Evolutionary conservation across 805 yeast genomes (phyloP).

Genomic region (Saturnispora quitensis): DNA sequence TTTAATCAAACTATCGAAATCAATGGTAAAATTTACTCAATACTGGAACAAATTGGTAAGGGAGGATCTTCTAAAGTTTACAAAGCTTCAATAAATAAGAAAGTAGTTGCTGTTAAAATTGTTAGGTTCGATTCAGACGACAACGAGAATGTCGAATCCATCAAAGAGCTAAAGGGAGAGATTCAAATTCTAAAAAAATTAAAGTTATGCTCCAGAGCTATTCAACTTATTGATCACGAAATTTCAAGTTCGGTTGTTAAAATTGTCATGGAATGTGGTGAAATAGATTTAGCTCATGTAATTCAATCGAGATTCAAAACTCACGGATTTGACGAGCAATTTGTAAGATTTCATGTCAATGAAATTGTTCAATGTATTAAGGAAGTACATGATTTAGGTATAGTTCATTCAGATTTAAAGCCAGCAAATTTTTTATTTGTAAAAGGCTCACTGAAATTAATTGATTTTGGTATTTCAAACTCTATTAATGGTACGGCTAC

Average conservation of each 20-base stretch:
- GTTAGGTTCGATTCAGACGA: conserved; percentile 61
- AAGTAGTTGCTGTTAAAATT: conserved; percentile 62
- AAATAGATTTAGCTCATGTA: conserved; percentile 78
- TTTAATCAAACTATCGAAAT: conserved; percentile 24
- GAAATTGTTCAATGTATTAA: conserved; percentile 76
- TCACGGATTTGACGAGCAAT: conserved; percentile 55
- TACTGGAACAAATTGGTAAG: conserved; percentile 71
- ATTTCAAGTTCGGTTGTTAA: conserved; percentile 53
- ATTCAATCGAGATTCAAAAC: conserved; percentile 41
- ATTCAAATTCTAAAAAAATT: conserved; percentile 63
- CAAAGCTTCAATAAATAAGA: conserved; percentile 36
- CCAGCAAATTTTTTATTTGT: conserved; percentile 73
- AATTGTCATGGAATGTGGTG: conserved; percentile 93
- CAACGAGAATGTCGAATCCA: conserved; percentile 39
- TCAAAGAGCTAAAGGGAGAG: conserved; percentile 82
- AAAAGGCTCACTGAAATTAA: conserved; percentile 73
- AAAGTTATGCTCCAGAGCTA: conserved; percentile 60
- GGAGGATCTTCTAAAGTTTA: conserved; percentile 93
- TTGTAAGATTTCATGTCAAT: conserved; percentile 68
- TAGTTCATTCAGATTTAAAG: conserved; percentile 47
- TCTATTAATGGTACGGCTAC: conserved; percentile 83
- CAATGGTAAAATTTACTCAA: conserved; percentile 59
- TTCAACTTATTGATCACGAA: conserved; percentile 66
- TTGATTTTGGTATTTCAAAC: conserved; percentile 95
- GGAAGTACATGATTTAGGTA: conserved; percentile 80